phyloP scores from a whole-genome alignment of 1,284 basidiomycete genomes.

The Trichosporon inkin region DNA sequence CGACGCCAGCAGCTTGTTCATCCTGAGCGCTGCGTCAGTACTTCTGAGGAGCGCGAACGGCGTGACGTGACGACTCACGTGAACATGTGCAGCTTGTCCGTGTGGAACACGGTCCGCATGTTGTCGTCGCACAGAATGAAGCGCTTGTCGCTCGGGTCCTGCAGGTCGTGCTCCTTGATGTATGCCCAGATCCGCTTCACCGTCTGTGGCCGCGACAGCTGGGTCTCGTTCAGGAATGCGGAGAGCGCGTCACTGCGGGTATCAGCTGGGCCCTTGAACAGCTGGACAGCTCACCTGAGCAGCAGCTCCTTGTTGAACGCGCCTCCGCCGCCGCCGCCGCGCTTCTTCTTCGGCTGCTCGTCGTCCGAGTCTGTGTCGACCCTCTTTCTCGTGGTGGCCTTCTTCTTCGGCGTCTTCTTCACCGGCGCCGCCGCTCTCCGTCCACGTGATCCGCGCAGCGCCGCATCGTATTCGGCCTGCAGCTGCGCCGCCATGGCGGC shows the following conservation, averaged over 20 bases:
- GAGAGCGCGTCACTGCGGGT: conserved; percentile 38
- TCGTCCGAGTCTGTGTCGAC: conserved; percentile 27
- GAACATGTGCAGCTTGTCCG: conserved; percentile 52
- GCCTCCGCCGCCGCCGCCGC: conserved; percentile 38
- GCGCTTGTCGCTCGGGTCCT: conserved; percentile 53
- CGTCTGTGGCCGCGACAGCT: conserved; percentile 52
- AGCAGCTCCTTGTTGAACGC: conserved; percentile 50
- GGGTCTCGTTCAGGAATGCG: conserved; percentile 34
- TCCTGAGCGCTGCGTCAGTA: conserved; percentile 26
- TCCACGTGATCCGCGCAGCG: conserved; percentile 23
- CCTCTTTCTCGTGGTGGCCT: conserved; percentile 28
- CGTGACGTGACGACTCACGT: conserved; percentile 33
- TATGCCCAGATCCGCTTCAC: conserved; percentile 57
- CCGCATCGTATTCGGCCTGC: conserved; percentile 33
- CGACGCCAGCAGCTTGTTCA: conserved; percentile 48
- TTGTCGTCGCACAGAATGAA: conserved; percentile 54
- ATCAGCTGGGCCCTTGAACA: not conserved
- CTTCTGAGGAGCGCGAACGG: too few relatives aligned
- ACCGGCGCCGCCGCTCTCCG: conserved; percentile 17
- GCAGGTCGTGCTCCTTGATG: conserved; percentile 54
- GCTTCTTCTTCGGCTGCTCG: conserved; percentile 27
- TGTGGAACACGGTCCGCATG: conserved; percentile 52
- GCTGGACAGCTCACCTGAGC: conserved; percentile 38
- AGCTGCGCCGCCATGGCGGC: conserved; percentile 32
- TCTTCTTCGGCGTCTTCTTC: conserved; percentile 36